Percentiles rank a stretch among this genome's conserved stretches.
Evolutionary conservation across 352 stramenopile species (phyloP).

Genomic region (Aphanomyces invadans): DNA sequence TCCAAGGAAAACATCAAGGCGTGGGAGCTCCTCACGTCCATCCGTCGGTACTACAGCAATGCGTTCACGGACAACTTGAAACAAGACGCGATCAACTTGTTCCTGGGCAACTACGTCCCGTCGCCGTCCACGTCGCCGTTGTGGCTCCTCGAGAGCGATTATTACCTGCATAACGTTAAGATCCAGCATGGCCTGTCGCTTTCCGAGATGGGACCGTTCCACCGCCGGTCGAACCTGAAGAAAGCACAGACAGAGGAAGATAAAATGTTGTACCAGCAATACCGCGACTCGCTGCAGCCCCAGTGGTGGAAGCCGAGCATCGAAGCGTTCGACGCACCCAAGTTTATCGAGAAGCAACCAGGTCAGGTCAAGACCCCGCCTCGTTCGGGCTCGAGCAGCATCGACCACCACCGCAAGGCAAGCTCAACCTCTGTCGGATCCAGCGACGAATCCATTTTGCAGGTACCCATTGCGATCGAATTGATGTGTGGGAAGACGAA

Average conservation of each 20-base stretch:
- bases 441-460: constrained; percentile 9
- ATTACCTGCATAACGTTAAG: constrained; percentile 88
- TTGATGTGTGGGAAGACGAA: background rate
- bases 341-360: constrained; percentile 24
- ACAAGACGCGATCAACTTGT: constrained; percentile 99
- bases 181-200: constrained; percentile 29
- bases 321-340: constrained; percentile 54
- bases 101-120: constrained; percentile 91
- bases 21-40: constrained; percentile 96
- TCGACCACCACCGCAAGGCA: background rate
- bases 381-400: background rate
- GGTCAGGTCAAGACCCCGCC: background rate
- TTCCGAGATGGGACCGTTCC: constrained; percentile 18
- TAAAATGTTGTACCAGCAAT: background rate
- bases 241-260: background rate
- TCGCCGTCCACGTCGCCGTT: constrained; percentile 51
- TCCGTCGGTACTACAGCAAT: constrained; percentile 99
- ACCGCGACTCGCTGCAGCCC: constrained; percentile 37
- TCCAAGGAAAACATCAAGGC: constrained; percentile 89
- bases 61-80: constrained; percentile 98
- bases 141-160: constrained; percentile 83
- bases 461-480: background rate
- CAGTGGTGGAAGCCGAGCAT: constrained; percentile 85
- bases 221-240: constrained; percentile 12
- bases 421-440: background rate